These are phyloP conservation scores for Dioscorea zingiberensis DNA, from an alignment of 106 monocot species.

Conservation along the genomic window DNA sequence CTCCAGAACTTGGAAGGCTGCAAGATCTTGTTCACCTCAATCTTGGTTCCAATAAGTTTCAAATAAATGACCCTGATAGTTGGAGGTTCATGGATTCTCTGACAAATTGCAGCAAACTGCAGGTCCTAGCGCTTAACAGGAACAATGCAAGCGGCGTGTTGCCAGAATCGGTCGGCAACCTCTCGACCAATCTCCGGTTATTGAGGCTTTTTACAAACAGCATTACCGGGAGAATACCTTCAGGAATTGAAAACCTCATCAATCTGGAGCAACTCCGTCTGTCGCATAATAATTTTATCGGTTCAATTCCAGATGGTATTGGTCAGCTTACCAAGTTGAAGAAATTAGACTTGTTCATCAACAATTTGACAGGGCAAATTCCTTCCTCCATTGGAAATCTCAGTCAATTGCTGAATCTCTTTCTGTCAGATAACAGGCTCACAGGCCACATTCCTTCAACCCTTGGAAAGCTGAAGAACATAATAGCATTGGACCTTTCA, in stretches of 20 bases:
- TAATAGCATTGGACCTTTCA: background rate
- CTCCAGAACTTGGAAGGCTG: slow-evolving; percentile 1
- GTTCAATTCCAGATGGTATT: background rate
- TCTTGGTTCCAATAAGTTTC: background rate
- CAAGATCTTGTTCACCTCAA: background rate
- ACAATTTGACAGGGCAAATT: background rate
- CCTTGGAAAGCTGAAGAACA: background rate
- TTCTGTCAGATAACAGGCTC: background rate
- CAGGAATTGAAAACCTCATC: background rate
- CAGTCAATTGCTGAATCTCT: background rate
- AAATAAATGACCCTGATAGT: background rate
- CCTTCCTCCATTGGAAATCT: background rate
- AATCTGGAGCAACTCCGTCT: background rate
- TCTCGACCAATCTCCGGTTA: too few species aligned
- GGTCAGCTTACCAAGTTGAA: background rate
- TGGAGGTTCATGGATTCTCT: slow-evolving; percentile 4
- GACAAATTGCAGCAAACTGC: background rate
- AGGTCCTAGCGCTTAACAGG: too few species aligned
- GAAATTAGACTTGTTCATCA: background rate
- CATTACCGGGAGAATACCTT: background rate
- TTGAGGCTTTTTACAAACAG: background rate
- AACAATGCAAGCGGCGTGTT: too few species aligned
- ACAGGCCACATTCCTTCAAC: slow-evolving; percentile 2
- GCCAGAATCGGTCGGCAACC: too few species aligned
- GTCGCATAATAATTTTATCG: background rate